Evolutionary conservation across 768 basidiomycete species (phyloP).

Genomic region (Collybia mongolica): DNA sequence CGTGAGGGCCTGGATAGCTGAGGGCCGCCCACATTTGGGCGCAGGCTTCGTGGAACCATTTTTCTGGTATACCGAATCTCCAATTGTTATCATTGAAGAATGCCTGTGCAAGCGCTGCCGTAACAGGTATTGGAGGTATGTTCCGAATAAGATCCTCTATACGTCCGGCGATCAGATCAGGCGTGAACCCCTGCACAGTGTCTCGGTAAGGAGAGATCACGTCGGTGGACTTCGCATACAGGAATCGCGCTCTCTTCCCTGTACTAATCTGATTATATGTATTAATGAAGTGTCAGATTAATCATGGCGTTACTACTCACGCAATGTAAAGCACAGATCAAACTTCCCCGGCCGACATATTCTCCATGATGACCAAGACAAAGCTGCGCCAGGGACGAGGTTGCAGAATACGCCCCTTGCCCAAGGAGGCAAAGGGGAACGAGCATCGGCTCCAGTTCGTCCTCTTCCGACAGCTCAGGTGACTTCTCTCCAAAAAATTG

Average conservation of each 20-base stretch:
- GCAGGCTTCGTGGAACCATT: slow-evolving; percentile 43
- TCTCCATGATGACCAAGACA: slow-evolving; percentile 48
- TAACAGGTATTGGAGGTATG: slow-evolving; percentile 29
- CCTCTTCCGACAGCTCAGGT: slow-evolving; percentile 2
- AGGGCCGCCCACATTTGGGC: slow-evolving; percentile 46
- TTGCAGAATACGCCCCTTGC: slow-evolving; percentile 36
- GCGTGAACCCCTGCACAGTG: slow-evolving; percentile 17
- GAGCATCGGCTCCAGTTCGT: slow-evolving; percentile 8
- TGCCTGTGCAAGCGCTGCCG: slow-evolving; percentile 31
- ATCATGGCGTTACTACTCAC: slow-evolving; percentile 21
- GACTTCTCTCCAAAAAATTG: not conserved
- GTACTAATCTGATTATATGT: slow-evolving; percentile 31
- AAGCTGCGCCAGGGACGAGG: slow-evolving; percentile 39
- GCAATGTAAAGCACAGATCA: slow-evolving; percentile 45
- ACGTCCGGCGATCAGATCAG: slow-evolving; percentile 16
- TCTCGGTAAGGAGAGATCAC: slow-evolving; percentile 27
- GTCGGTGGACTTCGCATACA: slow-evolving; percentile 41
- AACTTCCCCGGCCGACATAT: slow-evolving; percentile 46
- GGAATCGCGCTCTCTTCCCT: slow-evolving; percentile 29
- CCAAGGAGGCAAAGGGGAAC: slow-evolving; percentile 21
- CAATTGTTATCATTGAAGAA: slow-evolving; percentile 49
- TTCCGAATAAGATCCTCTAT: slow-evolving; percentile 31
- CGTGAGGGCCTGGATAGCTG: slow-evolving; percentile 25
- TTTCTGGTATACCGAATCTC: slow-evolving; percentile 49
- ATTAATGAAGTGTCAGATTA: slow-evolving; percentile 3